A percentile compares a stretch with the other conserved stretches of the same genome.
phyloP scores from a whole-genome alignment of 106 monocot species.

The Dendrobium nobile region DNA sequence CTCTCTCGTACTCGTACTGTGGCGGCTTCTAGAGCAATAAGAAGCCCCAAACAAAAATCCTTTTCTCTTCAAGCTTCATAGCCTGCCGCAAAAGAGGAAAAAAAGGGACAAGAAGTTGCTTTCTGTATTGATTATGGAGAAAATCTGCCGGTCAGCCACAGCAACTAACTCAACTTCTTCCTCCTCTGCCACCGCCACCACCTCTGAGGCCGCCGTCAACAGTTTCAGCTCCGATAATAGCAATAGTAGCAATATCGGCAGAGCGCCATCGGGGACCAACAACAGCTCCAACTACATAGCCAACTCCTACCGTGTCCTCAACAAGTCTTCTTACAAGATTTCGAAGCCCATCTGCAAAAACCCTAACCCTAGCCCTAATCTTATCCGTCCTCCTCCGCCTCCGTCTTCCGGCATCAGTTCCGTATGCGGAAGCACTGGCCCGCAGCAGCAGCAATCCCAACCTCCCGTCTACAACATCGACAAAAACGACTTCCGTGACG shows the following conservation, averaged over 20 bases:
- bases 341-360: constrained; percentile 36
- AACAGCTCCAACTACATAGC: not conserved
- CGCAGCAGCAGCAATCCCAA: constrained; percentile 31
- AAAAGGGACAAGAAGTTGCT: not conserved
- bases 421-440: not conserved
- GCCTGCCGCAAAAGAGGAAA: not conserved
- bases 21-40: not conserved
- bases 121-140: constrained; percentile 16
- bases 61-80: constrained; percentile 2
- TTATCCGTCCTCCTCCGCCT: not conserved
- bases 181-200: not conserved
- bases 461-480: constrained; percentile 89
- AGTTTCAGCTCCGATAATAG: not conserved
- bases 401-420: not conserved
- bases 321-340: constrained; percentile 73
- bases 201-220: constrained; percentile 6
- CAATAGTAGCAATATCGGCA: not conserved
- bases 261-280: not conserved
- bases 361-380: constrained; percentile 9
- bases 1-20: not conserved
- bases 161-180: constrained; percentile 6
- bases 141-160: constrained; percentile 4
- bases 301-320: constrained; percentile 35
- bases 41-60: not conserved
- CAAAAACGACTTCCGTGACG: constrained; percentile 72